Evolutionary conservation across 2,329 filamentous ascomycete genomes (phyloP), one percentile per base, ranked within the genome.

Genomic region (Fusarium luffae): DNA sequence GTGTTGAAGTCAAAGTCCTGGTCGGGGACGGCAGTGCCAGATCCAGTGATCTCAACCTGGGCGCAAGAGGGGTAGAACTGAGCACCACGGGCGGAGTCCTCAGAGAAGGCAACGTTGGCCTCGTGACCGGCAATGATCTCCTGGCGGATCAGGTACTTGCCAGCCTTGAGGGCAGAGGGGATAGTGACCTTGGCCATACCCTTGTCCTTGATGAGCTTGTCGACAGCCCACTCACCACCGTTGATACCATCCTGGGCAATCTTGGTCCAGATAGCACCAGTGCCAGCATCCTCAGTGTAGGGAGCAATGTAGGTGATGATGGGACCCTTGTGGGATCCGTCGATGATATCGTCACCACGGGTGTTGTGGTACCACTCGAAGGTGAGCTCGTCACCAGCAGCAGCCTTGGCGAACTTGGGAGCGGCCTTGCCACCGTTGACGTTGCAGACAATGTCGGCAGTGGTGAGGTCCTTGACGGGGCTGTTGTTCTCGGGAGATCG

Each of bases 41-140:
- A 79, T 54, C 87, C 86, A 34, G 85, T 85, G 68, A 90, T 80
- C 75, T 88, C 83, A 67, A 91, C 75, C 81, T 91, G 89, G 72
- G 88, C 80, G 77, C 89, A 87, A 68, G 84, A 82, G 59, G 85
- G 85, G 78, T 87, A 87, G 77, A 86, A 85, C 71, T 75, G 74
- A 43, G 74, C 74, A 54, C 74, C 74, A 67, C 84, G 79, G 56
- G 75, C 74, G 12, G 74, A 61, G 75, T 80, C 74, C 32, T 50
- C 51, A 46, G 67, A 58, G 73, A 65, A 78, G 56, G 74, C 63
- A 27, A 79, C 75, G 4, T 78, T 77, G 37, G 83, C 81, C 69
- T 82, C 81, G 79, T 87, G 85, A 49, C 82, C 83, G 52, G 80
- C 85, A 61, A 87, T 86, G 74, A 86, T 86, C 77, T 87, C 85